Evolutionary conservation across 2,329 filamentous ascomycete species (phyloP), one percentile per base, ranked within the genome.

Genomic region (Helotiales sp.): DNA sequence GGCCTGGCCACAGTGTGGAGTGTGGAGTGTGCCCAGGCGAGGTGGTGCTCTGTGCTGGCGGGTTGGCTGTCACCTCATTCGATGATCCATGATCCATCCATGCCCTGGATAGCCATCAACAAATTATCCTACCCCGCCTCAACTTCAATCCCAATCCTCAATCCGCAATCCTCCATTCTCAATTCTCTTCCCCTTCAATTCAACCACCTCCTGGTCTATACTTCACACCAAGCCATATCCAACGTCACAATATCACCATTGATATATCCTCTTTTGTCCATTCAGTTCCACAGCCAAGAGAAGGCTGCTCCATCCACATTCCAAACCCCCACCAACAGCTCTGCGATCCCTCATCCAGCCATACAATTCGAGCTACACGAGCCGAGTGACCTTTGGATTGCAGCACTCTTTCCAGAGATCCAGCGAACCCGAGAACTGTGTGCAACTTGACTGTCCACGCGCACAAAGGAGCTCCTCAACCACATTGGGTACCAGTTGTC

Each of bases 71-170:
- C n/a, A n/a, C n/a, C n/a, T n/a, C n/a, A n/a, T n/a, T n/a, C n/a
- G n/a, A n/a, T n/a, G n/a, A n/a, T n/a, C n/a, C n/a, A n/a, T n/a
- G n/a, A n/a, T n/a, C n/a, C n/a, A n/a, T n/a, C n/a, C n/a, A n/a
- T n/a, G n/a, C n/a, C n/a, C n/a, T n/a, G n/a, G n/a, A n/a, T n/a
- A n/a, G n/a, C n/a, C 57, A 30, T 60, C 57, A 60, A 43, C 26
- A 60, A 60, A 34, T 20, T 45, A 11, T n/a, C n/a, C n/a, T n/a
- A 60, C 24, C 57, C 57, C 37, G 30, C 37, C 32, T 24, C 54
- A n/a, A n/a, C n/a, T n/a, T n/a, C n/a, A n/a, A n/a, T n/a, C n/a
- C n/a, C n/a, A n/a, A n/a, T n/a, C 13, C 34, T 28, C n/a, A 26
- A 40, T 20, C n/a, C 13, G 13, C 34, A 22, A 24, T 3, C 37